Conservation (phyloP, 1,284 basidiomycete genomes). For the Ganoderma sinense region DNA sequence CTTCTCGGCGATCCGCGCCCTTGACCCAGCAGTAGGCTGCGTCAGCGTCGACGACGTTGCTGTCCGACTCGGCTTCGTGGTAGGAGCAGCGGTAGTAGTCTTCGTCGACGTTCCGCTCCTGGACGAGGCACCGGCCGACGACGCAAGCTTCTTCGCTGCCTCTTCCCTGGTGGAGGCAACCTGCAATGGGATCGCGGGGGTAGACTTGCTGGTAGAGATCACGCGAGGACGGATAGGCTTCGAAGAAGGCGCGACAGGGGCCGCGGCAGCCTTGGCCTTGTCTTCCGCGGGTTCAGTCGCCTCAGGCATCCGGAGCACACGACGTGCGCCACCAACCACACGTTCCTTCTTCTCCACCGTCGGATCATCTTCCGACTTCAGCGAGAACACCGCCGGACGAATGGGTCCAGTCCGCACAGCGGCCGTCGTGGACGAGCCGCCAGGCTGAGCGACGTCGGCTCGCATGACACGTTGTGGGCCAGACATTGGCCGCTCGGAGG, state of each 20-base stretch:
- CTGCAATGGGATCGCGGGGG: conserved; percentile 25
- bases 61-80: conserved; percentile 5
- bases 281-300: conserved; percentile 1
- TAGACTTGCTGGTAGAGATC: conserved; percentile 30
- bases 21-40: conserved; percentile 20
- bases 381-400: conserved; percentile 17
- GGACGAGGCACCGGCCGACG: conserved; percentile 21
- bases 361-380: conserved; percentile 17
- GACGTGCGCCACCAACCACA: conserved; percentile 34
- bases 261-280: conserved; percentile 8
- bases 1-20: conserved; percentile 21
- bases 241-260: background rate
- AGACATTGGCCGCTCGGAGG: conserved; percentile 16
- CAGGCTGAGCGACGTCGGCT: background rate
- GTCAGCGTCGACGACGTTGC: conserved; percentile 13
- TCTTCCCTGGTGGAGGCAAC: conserved; percentile 16
- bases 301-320: conserved; percentile 30
- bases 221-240: conserved; percentile 21
- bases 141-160: conserved; percentile 27
- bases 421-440: background rate
- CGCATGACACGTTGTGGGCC: conserved; percentile 27
- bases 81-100: background rate
- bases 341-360: conserved; percentile 23
- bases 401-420: conserved; percentile 25
- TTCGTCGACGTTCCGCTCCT: background rate